Evolutionary conservation across 768 basidiomycete species (phyloP), one percentile per base, ranked within the genome.

Genomic region (Amanita polypyramis): DNA sequence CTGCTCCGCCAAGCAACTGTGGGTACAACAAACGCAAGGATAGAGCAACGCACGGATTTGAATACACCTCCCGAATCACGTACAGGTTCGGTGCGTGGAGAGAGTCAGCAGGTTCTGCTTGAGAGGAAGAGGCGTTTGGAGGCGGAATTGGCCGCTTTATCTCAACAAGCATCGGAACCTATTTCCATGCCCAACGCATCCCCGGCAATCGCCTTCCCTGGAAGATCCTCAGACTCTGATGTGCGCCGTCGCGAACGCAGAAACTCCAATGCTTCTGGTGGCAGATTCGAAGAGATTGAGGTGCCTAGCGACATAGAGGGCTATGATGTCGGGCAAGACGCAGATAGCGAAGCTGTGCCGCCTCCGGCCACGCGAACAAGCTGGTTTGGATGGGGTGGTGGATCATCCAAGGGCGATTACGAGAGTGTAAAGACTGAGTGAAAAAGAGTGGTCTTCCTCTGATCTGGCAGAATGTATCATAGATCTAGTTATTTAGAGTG

Each of bases 221-320:
- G 68, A 25, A 55, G 52, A 20, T 65, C 74, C 37, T 75, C 75
- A 12, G 59, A 64, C 41, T 66, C 70, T 5, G 70, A 69, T 54
- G 51, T 58, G 5, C 53, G 58, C 19, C 41, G 72, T 5, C 68
- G 77, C 34, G 74, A 72, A 56, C 69, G 78, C 38, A 63, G 68
- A 9, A 66, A 65, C 12, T 68, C 58, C 14, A 59, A 47, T 47
- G 47, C 67, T 41, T 47, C 46, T 23, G 46, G 47, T 4, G 70
- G 71, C 21, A 66, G 65, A 50, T 82, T 82, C 52, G 85, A 86
- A 54, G 82, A 87, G 64, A 73, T 80, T 2, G 78, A 81, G 51
- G 77, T 80, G n/a, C 76, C 77, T 35, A 81, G 79, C 48, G 84
- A 87, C 53, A 72, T 70, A 11, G 85, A 87, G 52, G 80, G 77